Conservation (phyloP, 2,329 filamentous ascomycete genomes). For the Cladosporium sp. region DNA sequence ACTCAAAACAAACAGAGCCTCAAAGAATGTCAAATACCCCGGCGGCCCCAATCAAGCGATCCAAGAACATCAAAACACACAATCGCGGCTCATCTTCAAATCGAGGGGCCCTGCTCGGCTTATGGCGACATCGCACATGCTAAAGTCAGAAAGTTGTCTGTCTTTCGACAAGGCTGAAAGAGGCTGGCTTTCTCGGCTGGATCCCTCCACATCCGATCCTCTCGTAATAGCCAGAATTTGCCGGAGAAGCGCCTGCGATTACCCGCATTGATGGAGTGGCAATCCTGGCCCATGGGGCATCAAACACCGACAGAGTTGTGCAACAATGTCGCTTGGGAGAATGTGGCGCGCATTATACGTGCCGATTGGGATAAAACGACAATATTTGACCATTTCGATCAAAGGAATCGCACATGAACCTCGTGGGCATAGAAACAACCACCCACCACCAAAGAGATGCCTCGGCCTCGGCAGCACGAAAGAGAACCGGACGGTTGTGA, state of each 20-base stretch:
- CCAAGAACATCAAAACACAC: background rate
- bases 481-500: slow-evolving; percentile 9
- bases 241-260: slow-evolving; percentile 10
- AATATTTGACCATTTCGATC: background rate
- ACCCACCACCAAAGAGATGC: background rate
- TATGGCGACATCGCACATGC: background rate
- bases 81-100: background rate
- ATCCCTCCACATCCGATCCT: background rate
- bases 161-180: background rate
- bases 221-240: slow-evolving; percentile 12
- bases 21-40: too few species aligned
- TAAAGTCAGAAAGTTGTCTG: background rate
- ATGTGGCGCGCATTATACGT: background rate
- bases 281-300: background rate
- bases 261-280: background rate
- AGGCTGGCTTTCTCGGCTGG: background rate
- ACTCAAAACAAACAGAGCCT: too few species aligned
- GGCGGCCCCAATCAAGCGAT: too few species aligned
- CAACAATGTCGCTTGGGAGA: background rate
- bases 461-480: slow-evolving; percentile 12
- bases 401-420: background rate
- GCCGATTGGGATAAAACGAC: background rate
- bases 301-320: background rate
- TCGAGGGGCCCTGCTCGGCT: background rate
- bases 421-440: background rate